Evolutionary conservation across 1,284 basidiomycete genomes (phyloP), one percentile per base, ranked within the genome.

Genomic region (Marasmius fiardii): DNA sequence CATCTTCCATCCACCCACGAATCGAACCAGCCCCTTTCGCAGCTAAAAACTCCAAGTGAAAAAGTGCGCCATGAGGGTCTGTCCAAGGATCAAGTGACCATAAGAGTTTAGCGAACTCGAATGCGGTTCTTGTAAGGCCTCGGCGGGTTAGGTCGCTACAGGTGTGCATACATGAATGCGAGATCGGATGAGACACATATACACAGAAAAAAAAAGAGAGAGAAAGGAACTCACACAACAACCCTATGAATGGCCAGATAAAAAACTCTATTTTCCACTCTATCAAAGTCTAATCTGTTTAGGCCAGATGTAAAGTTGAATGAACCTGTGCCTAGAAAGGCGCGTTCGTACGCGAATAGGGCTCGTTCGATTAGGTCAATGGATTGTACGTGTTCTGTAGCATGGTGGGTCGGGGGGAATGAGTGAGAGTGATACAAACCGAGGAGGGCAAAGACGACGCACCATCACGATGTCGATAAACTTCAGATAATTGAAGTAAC

Each of bases 21-120:
- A 93, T 86, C n/a, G n/a, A n/a, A n/a, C n/a, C n/a, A n/a, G n/a
- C n/a, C n/a, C 84, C 84, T 68, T 93, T 95, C 60, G 92, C 74
- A 0, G 91, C 85, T 10, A 97, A 75, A 66, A 86, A 90, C 63
- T 97, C 94, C 4, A 94, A 78, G 72, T 93, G 90, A n/a, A 93
- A 73, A 3, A 88, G 73, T 1, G 87, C 82, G 2, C 92, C 93
- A 63, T 95, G 93, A 0, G 93, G 94, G 65, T 97, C 93, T 14
- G 77, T 80, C 71, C 85, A 80, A 0, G 93, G 92, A 65, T 95
- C 92, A 0, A 96, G 78, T 0, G 86, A 81, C 58, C 90, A 87
- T 45, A 97, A 74, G 0, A 97, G 78, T 37, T 89, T 83, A 2
- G 90, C 85, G 65, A 93, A 94, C 69, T 95, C 93, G 68, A 95